Evolutionary conservation across 139 green algal genomes (phyloP), one percentile per base, ranked within the genome.

Genomic region (Chlamydomonas sp.): DNA sequence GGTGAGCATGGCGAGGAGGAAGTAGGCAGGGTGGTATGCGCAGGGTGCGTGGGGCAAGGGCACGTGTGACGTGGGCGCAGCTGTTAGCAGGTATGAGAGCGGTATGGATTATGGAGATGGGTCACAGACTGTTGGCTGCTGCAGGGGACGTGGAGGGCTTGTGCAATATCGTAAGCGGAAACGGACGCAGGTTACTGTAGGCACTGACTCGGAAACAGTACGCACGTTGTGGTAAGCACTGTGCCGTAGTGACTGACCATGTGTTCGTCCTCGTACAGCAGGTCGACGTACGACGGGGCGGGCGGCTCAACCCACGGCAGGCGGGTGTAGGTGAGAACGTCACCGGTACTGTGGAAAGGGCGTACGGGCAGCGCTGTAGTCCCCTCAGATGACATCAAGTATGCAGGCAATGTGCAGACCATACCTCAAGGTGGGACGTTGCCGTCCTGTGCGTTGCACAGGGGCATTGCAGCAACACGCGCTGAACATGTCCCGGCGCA

Each of bases 211-310:
- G 16, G 10, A 18, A 8, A 5, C 69, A 76, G 12, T 31, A 57
- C 69, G 5, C 15, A 10, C 17, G 14, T 14, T 57, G 16, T n/a
- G 12, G 16, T 5, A 10, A 7, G 12, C 69, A 18, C 9, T 57
- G 31, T 18, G 7, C 31, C 20, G 4, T 63, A 6, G 6, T 12
- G 4, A 62, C 86, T 64, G 62, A 93, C 87, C 90, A 94, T 67
- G n/a, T 93, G 73, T 0, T 86, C 76, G 57, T 94, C 92, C 71
- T 89, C 90, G 71, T 89, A 93, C 62, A 94, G 69, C 12, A 94
- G 60, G 63, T 92, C 88, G 17, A 94, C 64, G 71, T 85, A 79
- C 60, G 31, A 73, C 1, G 92, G 92, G 2, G 80, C 83, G 3
- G 77, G 73, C 1, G 88, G 87, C 77, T 94, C 92, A 5, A 18